These are phyloP conservation scores for Fonsecaea nubica DNA, from an alignment of 2,329 filamentous ascomycete genomes.

Conservation along the genomic window DNA sequence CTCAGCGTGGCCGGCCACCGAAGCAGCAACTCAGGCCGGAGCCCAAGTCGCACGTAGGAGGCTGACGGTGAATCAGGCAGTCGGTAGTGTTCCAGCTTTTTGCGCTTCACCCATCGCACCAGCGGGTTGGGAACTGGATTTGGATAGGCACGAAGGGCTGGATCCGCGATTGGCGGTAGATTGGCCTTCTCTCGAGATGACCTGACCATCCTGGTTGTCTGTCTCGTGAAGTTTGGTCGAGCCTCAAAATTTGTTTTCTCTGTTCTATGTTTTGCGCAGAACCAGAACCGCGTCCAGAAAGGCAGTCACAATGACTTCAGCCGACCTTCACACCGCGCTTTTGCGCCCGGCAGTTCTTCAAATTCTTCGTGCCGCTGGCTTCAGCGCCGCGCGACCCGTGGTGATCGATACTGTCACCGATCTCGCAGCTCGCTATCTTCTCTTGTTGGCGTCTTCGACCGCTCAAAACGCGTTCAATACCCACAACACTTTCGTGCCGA, in stretches of 20 bases:
- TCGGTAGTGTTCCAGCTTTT: slow-evolving; percentile 12
- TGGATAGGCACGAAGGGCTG: slow-evolving; percentile 6
- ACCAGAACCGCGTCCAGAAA: slow-evolving; percentile 8
- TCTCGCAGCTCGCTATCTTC: slow-evolving; percentile 80
- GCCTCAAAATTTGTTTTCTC: neutral
- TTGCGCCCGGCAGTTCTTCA: slow-evolving; percentile 87
- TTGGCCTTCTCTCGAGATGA: neutral
- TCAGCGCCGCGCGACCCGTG: slow-evolving; percentile 78
- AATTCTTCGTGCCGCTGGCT: slow-evolving; percentile 88
- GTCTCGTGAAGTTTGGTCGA: neutral
- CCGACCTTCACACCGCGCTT: slow-evolving; percentile 73
- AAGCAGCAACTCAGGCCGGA: slow-evolving; percentile 8
- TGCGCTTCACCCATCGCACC: neutral
- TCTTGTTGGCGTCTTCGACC: slow-evolving; percentile 74
- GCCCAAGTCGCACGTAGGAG: slow-evolving; percentile 12
- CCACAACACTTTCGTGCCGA: slow-evolving; percentile 68
- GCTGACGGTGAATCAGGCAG: slow-evolving; percentile 4
- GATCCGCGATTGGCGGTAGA: neutral
- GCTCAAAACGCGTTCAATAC: slow-evolving; percentile 74
- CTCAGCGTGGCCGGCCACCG: slow-evolving; percentile 16
- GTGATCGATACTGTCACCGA: slow-evolving; percentile 90
- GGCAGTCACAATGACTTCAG: slow-evolving; percentile 52
- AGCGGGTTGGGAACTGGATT: slow-evolving; percentile 2
- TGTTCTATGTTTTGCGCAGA: neutral
- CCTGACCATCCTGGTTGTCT: slow-evolving; percentile 2